Conservation (phyloP, 495 filamentous ascomycete species). For the Aspergillus indologenus region DNA sequence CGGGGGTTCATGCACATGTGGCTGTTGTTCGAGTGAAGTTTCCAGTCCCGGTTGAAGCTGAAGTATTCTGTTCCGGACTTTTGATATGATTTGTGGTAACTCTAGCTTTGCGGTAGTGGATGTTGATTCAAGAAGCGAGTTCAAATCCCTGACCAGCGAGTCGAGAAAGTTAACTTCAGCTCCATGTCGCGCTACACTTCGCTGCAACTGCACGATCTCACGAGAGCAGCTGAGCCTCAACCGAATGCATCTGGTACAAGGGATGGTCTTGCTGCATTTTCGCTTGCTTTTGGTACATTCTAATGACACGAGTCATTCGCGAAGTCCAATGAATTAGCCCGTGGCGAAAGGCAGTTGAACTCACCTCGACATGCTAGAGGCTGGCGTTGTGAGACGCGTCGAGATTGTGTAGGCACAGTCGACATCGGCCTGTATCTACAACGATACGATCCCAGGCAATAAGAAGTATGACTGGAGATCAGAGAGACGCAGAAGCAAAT, state of each 20-base stretch:
- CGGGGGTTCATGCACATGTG: background rate
- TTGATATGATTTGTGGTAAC: slow-evolving; percentile 1
- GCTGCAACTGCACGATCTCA: slow-evolving; percentile 29
- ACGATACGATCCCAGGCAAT: too few relatives aligned
- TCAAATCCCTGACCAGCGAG: slow-evolving; percentile 24
- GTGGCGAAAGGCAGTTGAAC: background rate
- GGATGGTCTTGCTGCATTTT: slow-evolving; percentile 33
- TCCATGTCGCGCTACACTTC: slow-evolving; percentile 27
- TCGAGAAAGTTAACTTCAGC: slow-evolving; percentile 31
- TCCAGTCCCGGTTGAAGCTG: slow-evolving; percentile 21
- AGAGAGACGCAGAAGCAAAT: too few relatives aligned
- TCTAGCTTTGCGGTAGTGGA: slow-evolving; percentile 9
- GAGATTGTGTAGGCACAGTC: background rate
- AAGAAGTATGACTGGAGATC: too few relatives aligned
- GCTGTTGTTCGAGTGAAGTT: slow-evolving; percentile 1
- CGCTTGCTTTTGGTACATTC: slow-evolving; percentile 34
- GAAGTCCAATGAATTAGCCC: background rate
- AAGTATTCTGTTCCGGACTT: slow-evolving; percentile 23
- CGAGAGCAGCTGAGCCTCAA: slow-evolving; percentile 29
- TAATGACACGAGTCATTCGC: slow-evolving; percentile 12
- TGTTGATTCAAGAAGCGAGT: slow-evolving; percentile 1
- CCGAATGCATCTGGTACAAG: slow-evolving; percentile 30
- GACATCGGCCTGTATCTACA: background rate
- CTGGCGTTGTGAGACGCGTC: slow-evolving; percentile 24
- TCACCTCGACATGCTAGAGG: slow-evolving; percentile 34